These are phyloP conservation scores for Torulaspora indica DNA, from an alignment of 805 yeast genomes.

Conservation along the genomic window DNA sequence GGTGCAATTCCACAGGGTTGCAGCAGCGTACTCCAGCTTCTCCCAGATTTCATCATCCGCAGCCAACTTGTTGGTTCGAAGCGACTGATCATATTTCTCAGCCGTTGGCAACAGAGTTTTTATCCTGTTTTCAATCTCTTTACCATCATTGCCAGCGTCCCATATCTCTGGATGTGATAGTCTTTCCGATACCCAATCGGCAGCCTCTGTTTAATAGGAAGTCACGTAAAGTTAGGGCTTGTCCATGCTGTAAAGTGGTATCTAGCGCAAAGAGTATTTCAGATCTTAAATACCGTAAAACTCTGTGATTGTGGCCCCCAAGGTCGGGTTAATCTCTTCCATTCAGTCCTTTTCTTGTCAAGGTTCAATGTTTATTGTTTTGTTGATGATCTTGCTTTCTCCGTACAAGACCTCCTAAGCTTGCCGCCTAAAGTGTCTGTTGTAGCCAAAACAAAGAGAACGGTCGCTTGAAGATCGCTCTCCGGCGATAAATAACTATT, in stretches of 20 bases:
- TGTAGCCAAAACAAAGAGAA: background rate
- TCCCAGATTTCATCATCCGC: conserved; percentile 19
- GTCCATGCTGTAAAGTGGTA: background rate
- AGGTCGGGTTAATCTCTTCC: conserved; percentile 19
- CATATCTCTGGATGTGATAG: conserved; percentile 6
- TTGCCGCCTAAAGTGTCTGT: background rate
- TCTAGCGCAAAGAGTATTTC: background rate
- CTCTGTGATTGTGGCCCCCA: conserved; percentile 19
- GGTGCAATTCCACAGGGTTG: conserved; percentile 39
- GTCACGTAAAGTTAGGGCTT: background rate
- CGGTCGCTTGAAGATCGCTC: too few species aligned
- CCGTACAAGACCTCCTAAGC: background rate
- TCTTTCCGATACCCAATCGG: conserved; percentile 22
- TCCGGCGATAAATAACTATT: background rate
- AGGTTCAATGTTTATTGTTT: background rate
- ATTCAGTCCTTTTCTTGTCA: background rate
- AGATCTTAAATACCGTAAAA: conserved; percentile 20
- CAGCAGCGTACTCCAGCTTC: conserved; percentile 32
- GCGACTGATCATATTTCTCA: conserved; percentile 32
- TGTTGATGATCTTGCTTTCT: background rate
- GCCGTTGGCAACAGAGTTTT: conserved; percentile 32
- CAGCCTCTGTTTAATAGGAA: conserved; percentile 13
- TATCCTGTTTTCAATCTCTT: conserved; percentile 16
- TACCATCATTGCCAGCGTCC: background rate
- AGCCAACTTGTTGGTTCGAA: conserved; percentile 24